Evolutionary conservation across 352 stramenopile species (phyloP).

Genomic region (Blastocystis hominis): DNA sequence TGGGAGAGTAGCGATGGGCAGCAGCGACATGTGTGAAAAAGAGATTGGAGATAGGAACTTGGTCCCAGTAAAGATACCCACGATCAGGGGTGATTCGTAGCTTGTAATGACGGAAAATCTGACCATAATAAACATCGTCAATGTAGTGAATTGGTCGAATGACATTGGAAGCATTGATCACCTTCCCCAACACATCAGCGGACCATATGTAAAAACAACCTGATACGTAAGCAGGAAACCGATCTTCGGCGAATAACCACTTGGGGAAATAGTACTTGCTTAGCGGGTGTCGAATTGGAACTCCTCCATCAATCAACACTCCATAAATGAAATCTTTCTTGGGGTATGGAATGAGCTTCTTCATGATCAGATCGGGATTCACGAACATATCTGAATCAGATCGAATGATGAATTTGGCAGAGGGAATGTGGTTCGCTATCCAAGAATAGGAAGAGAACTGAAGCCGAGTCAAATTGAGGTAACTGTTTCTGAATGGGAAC

Average conservation of each 20-base stretch:
- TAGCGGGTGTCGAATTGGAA: background rate
- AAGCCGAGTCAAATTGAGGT: background rate
- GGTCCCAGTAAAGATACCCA: background rate
- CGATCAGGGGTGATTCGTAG: background rate
- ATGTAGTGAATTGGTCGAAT: slow-evolving; percentile 36
- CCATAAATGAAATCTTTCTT: background rate
- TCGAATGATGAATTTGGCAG: background rate
- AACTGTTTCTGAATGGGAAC: background rate
- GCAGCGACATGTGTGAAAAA: background rate
- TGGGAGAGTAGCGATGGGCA: slow-evolving; percentile 1
- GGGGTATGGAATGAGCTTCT: background rate
- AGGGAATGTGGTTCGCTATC: background rate
- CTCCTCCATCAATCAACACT: background rate
- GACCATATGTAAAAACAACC: background rate
- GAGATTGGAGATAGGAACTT: background rate
- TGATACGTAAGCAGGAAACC: background rate
- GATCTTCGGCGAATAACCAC: background rate
- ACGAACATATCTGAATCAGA: background rate
- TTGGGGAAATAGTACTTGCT: background rate
- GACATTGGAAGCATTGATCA: background rate
- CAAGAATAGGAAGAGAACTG: background rate
- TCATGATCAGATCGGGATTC: background rate
- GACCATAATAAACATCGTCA: slow-evolving; percentile 31
- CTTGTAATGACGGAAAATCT: background rate
- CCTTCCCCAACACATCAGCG: background rate